Evolutionary conservation across 345 rosid genomes (phyloP).

Genomic region (Pelargonium nanum): DNA sequence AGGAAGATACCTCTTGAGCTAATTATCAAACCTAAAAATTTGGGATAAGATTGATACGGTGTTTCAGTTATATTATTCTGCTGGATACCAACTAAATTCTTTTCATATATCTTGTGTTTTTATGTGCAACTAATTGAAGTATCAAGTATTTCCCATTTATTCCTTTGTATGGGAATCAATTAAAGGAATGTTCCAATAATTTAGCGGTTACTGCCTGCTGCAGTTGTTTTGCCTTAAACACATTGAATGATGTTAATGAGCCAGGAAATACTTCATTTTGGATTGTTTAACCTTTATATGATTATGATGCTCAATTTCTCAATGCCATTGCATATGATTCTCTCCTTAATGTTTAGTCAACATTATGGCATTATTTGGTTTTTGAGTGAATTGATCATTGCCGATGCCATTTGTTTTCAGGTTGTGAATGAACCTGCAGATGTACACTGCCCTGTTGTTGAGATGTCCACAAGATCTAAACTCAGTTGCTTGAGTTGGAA

Average conservation of each 20-base stretch:
- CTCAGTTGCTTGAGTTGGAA: conserved; percentile 99
- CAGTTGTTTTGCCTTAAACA: too few relatives aligned
- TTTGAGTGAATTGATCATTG: conserved; percentile 1
- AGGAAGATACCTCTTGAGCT: neutral
- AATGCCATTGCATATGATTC: too few relatives aligned
- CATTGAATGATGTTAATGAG: neutral
- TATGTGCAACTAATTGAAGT: too few relatives aligned
- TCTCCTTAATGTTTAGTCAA: neutral
- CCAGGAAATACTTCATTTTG: neutral
- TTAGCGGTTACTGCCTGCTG: too few relatives aligned
- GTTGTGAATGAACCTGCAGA: conserved; percentile 75
- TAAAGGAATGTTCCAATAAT: too few relatives aligned
- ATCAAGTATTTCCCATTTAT: too few relatives aligned
- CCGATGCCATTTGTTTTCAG: conserved; percentile 28
- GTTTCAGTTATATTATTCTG: too few relatives aligned
- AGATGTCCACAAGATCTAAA: conserved; percentile 94
- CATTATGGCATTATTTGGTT: neutral
- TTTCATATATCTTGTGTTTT: neutral
- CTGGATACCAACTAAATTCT: neutral
- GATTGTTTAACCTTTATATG: neutral
- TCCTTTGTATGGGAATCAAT: too few relatives aligned
- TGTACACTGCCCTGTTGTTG: conserved; percentile 80
- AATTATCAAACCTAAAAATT: neutral
- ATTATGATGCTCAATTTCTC: too few relatives aligned
- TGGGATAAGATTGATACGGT: neutral